Evolutionary conservation across 805 yeast species (phyloP).

Genomic region (Danielozyma ontarioensis): DNA sequence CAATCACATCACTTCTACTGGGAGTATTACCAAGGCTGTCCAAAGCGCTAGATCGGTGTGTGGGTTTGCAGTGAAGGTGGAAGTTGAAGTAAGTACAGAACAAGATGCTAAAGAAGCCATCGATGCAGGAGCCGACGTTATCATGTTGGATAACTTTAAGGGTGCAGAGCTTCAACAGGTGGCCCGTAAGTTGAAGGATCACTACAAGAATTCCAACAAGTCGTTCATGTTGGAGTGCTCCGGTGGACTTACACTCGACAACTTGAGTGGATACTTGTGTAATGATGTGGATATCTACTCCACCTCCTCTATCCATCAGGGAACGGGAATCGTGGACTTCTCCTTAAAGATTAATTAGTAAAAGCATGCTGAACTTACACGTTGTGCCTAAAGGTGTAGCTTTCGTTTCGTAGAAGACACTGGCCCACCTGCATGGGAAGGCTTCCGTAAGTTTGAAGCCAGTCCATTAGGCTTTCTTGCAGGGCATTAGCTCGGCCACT

Average conservation of each 20-base stretch:
- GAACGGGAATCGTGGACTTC: conserved; percentile 77
- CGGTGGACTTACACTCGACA: conserved; percentile 78
- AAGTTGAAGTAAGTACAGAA: conserved; percentile 85
- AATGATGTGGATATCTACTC: conserved; percentile 85
- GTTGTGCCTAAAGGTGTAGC: too few species aligned
- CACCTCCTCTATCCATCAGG: conserved; percentile 90
- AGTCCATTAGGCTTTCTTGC: too few species aligned
- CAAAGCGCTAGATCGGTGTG: conserved; percentile 68
- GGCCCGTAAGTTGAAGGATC: conserved; percentile 55
- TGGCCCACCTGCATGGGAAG: too few species aligned
- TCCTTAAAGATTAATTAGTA: conserved; percentile 62
- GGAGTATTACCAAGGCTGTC: conserved; percentile 85
- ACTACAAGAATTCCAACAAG: conserved; percentile 44
- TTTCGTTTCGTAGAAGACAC: too few species aligned
- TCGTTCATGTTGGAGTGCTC: conserved; percentile 79
- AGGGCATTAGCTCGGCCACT: too few species aligned
- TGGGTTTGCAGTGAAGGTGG: conserved; percentile 87
- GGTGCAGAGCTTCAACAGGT: conserved; percentile 61
- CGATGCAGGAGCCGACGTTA: conserved; percentile 90
- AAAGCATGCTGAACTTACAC: too few species aligned
- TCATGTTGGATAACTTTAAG: conserved; percentile 87
- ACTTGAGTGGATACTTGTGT: conserved; percentile 61
- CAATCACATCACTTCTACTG: conserved; percentile 89
- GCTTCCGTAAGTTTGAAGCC: too few species aligned
- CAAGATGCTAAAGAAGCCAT: conserved; percentile 90